Evolutionary conservation across 2,329 filamentous ascomycete species (phyloP).

Genomic region (Metarhizium sp.): DNA sequence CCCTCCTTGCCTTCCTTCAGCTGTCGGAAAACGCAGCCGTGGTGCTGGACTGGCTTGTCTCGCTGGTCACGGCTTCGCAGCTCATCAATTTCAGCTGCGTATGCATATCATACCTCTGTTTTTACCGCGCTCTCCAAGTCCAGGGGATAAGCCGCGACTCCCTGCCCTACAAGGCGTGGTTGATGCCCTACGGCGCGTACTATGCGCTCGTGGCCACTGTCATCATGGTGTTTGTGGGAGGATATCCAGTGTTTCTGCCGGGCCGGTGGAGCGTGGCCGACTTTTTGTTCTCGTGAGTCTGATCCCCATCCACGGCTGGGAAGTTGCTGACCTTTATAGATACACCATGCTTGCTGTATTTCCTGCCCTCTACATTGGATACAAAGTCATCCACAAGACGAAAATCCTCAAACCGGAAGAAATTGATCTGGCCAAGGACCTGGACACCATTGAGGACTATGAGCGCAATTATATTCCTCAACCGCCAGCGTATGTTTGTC

Average conservation of each 20-base stretch:
- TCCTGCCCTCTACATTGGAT: conserved; percentile 57
- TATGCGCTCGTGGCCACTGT: conserved; percentile 53
- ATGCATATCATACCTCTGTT: conserved; percentile 62
- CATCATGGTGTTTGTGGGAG: conserved; percentile 65
- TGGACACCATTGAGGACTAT: conserved; percentile 61
- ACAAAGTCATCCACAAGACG: conserved; percentile 62
- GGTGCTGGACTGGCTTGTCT: conserved; percentile 66
- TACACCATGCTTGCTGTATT: conserved; percentile 69
- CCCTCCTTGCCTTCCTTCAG: conserved; percentile 65
- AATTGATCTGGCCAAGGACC: conserved; percentile 52
- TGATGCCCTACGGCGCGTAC: conserved; percentile 65
- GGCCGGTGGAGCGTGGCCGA: conserved; percentile 57
- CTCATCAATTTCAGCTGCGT: conserved; percentile 65
- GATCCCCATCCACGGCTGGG: no score
- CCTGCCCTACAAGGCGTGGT: conserved; percentile 60
- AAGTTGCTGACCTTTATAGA: conserved; percentile 14
- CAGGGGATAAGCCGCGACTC: conserved; percentile 59
- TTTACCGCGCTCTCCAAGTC: conserved; percentile 56
- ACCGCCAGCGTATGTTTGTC: conserved; percentile 38
- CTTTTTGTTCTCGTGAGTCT: conserved; percentile 60
- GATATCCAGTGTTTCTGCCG: conserved; percentile 63
- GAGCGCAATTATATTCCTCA: conserved; percentile 47
- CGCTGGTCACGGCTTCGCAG: conserved; percentile 60
- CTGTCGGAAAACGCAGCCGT: conserved; percentile 55
- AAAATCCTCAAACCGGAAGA: conserved; percentile 46